Evolutionary conservation across 2,329 filamentous ascomycete genomes (phyloP).

Genomic region (Zarea fungicola): DNA sequence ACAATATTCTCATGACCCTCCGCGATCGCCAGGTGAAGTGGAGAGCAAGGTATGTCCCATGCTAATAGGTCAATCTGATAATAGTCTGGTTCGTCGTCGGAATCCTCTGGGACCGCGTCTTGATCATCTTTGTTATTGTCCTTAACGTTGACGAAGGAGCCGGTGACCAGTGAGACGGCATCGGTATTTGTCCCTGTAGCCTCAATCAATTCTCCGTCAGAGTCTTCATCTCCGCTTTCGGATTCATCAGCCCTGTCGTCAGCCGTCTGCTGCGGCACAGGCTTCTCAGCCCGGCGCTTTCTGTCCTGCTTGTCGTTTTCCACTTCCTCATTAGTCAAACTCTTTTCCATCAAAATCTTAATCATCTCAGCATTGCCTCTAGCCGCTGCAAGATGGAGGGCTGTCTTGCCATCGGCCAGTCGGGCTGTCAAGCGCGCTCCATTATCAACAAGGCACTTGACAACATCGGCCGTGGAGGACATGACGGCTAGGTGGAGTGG

Average conservation of each 20-base stretch:
- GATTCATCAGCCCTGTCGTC: slow-evolving; percentile 26
- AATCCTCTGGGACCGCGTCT: slow-evolving; percentile 47
- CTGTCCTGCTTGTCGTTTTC: slow-evolving; percentile 54
- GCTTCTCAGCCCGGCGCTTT: slow-evolving; percentile 34
- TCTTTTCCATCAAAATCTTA: slow-evolving; percentile 66
- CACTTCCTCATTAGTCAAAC: slow-evolving; percentile 65
- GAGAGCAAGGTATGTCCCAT: slow-evolving; percentile 71
- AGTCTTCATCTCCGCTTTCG: slow-evolving; percentile 31
- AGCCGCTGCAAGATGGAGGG: slow-evolving; percentile 74
- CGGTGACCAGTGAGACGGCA: slow-evolving; percentile 53
- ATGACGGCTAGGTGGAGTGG: slow-evolving; percentile 73
- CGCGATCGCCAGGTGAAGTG: slow-evolving; percentile 74
- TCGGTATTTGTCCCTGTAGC: slow-evolving; percentile 46
- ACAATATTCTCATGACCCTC: slow-evolving; percentile 66
- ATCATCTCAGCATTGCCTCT: slow-evolving; percentile 66
- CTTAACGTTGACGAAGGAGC: slow-evolving; percentile 67
- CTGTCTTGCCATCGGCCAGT: slow-evolving; percentile 73
- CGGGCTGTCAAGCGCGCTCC: slow-evolving; percentile 69
- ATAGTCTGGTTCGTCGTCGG: slow-evolving; percentile 66
- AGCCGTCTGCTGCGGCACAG: slow-evolving; percentile 19
- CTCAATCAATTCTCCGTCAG: slow-evolving; percentile 39
- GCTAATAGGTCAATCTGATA: slow-evolving; percentile 73
- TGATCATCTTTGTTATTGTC: slow-evolving; percentile 32
- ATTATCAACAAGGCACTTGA: slow-evolving; percentile 64
- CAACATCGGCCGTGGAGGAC: slow-evolving; percentile 63